Conservation (phyloP, 495 filamentous ascomycete genomes). For the Neurospora sp. region DNA sequence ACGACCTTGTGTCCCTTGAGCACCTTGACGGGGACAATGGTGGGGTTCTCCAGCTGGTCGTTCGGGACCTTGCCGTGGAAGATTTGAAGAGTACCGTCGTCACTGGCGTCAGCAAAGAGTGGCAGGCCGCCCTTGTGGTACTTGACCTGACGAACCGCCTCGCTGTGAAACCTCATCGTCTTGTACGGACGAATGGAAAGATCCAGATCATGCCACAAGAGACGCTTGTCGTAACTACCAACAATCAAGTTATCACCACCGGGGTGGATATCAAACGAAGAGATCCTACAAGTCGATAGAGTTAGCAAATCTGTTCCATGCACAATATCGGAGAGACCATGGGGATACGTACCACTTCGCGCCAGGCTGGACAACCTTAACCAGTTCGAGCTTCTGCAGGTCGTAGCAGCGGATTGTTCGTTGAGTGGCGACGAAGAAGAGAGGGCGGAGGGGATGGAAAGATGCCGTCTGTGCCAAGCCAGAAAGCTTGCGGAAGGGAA, state of each 20-base stretch:
- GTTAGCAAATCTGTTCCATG: constrained; percentile 2
- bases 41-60: constrained; percentile 90
- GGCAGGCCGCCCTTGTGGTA: constrained; percentile 80
- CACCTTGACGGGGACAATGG: constrained; percentile 91
- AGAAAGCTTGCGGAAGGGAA: constrained; percentile 80
- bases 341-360: constrained; percentile 43
- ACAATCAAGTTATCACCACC: constrained; percentile 89
- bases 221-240: constrained; percentile 83
- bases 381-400: constrained; percentile 73
- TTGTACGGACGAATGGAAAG: constrained; percentile 86
- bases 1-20: constrained; percentile 79
- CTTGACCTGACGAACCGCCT: constrained; percentile 78
- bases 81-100: constrained; percentile 88
- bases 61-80: constrained; percentile 93
- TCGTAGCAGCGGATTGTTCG: constrained; percentile 88
- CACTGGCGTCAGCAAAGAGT: constrained; percentile 84
- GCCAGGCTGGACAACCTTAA: constrained; percentile 87
- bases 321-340: not conserved
- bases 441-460: constrained; percentile 87
- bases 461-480: constrained; percentile 81
- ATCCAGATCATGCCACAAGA: constrained; percentile 96
- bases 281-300: constrained; percentile 57
- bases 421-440: constrained; percentile 94
- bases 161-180: constrained; percentile 84
- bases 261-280: constrained; percentile 84